Evolutionary conservation across 2,329 filamentous ascomycete species (phyloP), one percentile per base, ranked within the genome.

Genomic region (Trichoderma sp.): DNA sequence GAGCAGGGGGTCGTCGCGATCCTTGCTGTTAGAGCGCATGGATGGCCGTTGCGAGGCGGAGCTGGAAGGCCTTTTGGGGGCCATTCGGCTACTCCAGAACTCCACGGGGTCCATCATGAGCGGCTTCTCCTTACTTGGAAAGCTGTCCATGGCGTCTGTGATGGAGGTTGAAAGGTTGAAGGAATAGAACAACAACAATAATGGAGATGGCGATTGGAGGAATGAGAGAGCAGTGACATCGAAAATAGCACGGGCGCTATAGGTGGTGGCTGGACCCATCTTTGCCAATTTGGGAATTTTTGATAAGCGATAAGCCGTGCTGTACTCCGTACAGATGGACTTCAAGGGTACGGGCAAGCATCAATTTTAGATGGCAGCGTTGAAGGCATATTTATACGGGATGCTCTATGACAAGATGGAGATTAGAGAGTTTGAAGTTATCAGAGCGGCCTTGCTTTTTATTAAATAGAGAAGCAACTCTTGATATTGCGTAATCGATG

Each of bases 1-100:
- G 8, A 68, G 64, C 15, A 75, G 48, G 22, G 73, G 71, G 15
- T 74, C 74, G 15, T 72, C 72, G 1, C 68, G 71, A n/a, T 71
- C 71, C 6, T 69, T 37, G 35, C 70, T 73, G 10, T 12, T 42
- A 19, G 53, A 42, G 53, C 64, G 64, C 45, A 25, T 7, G 2
- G 34, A 29, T 2, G 13, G n/a, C 4, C 22, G 13, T 10, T 42
- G 29, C 13, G 64, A 35, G 12, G 42, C 19, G 32, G 54, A 48
- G 17, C 29, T 67, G 1, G 53, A 56, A n/a, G 64, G 53, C 17
- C 27, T 37, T 25, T 34, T 25, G 37, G 29, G 22, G 12, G 54
- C 35, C 22, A 9, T 17, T 17, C 50, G 52, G 54, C 34, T 67
- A 22, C 64, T 67, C 64, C 64, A 67, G 29, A 67, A 67, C 22